Conservation (phyloP, 169 alveolate species). For the Amoebophrya sp. region DNA sequence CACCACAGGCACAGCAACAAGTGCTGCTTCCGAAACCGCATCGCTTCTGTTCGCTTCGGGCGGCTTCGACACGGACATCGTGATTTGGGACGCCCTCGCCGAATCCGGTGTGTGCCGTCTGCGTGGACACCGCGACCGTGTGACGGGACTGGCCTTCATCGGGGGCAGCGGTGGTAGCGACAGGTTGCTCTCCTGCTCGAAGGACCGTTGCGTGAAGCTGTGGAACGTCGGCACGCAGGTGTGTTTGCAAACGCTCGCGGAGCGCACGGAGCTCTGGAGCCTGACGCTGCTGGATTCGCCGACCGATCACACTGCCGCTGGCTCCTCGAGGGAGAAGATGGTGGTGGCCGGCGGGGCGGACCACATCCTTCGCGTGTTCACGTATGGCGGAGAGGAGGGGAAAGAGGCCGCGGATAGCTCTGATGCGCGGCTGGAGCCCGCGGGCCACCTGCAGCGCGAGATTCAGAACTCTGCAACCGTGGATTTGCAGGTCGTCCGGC, state of each 20-base stretch:
- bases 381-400: no score
- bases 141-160: conserved; percentile 31
- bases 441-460: neutral
- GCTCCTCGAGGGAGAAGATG: neutral
- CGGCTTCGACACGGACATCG: conserved; percentile 54
- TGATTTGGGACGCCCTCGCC: conserved; percentile 58
- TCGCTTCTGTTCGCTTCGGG: conserved; percentile 53
- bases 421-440: neutral
- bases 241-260: neutral
- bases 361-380: no score
- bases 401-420: neutral
- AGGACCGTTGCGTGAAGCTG: neutral
- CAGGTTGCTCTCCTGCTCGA: neutral
- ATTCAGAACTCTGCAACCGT: neutral
- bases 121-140: conserved; percentile 56
- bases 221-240: neutral
- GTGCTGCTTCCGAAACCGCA: no score
- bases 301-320: neutral
- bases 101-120: conserved; percentile 52
- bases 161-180: neutral
- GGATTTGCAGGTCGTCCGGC: neutral
- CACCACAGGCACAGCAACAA: no score
- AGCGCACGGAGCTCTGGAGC: neutral
- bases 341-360: no score
- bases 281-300: no score